A percentile compares a stretch with the other conserved stretches of the same genome.
Evolutionary conservation across 1,139 yeast species (phyloP).

Genomic region (Williopsis jadinii): DNA sequence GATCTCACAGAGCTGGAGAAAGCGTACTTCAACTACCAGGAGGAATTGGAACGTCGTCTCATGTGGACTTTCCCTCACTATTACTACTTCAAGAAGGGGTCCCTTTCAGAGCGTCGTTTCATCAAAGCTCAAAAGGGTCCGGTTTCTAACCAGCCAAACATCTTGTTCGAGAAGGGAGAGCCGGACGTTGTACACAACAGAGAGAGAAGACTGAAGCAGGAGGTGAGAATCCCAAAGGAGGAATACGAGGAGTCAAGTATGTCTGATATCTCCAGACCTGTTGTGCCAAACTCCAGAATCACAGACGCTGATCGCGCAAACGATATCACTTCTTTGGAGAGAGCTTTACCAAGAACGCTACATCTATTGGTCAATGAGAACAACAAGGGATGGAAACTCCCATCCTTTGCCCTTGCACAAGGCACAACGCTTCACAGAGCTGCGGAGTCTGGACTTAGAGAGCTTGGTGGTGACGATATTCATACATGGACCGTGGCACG

Average conservation of each 20-base stretch:
- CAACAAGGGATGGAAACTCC: constrained; percentile 62
- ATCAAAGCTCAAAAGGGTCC: constrained; percentile 73
- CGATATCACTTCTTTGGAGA: constrained; percentile 64
- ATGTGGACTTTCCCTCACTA: constrained; percentile 98
- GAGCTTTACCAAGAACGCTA: constrained; percentile 73
- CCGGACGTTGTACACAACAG: constrained; percentile 86
- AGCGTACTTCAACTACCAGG: constrained; percentile 76
- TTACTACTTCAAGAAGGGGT: constrained; percentile 86
- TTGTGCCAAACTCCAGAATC: constrained; percentile 60
- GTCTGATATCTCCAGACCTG: constrained; percentile 61
- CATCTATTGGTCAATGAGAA: constrained; percentile 54
- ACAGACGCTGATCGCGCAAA: constrained; percentile 69
- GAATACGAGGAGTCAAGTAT: constrained; percentile 29
- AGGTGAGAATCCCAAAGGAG: constrained; percentile 55
- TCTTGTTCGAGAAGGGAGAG: constrained; percentile 72
- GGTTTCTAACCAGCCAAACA: constrained; percentile 61
- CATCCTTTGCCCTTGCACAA: constrained; percentile 46
- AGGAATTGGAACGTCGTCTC: constrained; percentile 77
- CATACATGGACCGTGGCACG: constrained; percentile 87
- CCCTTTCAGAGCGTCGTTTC: constrained; percentile 80
- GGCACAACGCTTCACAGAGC: constrained; percentile 54
- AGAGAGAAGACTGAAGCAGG: constrained; percentile 82
- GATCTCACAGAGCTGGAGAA: constrained; percentile 67
- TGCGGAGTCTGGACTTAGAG: constrained; percentile 70
- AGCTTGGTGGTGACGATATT: constrained; percentile 66